Base-by-base conservation (phyloP, 1,284 basidiomycete genomes). In the Fereydounia khargensis region DNA sequence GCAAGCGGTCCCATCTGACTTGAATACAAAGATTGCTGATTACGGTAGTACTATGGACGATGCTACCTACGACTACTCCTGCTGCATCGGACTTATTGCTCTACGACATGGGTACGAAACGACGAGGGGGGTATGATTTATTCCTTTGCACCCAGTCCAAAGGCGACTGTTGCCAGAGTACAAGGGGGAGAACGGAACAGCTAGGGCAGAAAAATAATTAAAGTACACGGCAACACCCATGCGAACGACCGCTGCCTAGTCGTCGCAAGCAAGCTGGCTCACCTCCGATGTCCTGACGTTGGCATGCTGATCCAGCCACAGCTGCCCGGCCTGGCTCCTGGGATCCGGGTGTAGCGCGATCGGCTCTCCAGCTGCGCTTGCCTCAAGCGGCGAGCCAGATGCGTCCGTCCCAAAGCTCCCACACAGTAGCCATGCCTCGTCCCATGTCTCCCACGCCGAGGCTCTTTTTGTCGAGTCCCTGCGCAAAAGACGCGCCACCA, bases 401-500 rank as follows among this genome's bases (percentile, higher is more conserved):
- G 37, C 18, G 4, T 16, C 40, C 30, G 20, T 22, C 7, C 42
- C 46, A 28, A 74, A 74, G 35, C 69, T 70, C 21, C 70, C 73
- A 7, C 60, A 40, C 3, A 54, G 33, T 23, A 74, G 50, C 73
- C 73, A 74, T 11, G 43, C 54, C 33, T 72, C 73, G 42, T 73
- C 60, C 65, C 69, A 74, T 13, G 62, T 53, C 20, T 74, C 69
- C 59, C 63, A 70, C 16, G 67, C 65, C 0, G 35, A 36, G 1
- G 61, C 56, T 9, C 73, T 57, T 31, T 68, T 70, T 6, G 45
- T 54, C 13, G 69, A 42, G 35, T 74, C 73, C 24, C 73, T 52
- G 11, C 69, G 55, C 23, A 74, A 45, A 25, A 73, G 57, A 9
- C 71, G 46, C 4, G 44, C 47, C n/a, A 66, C 62, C 42, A 73